Percentiles rank a stretch among this genome's conserved stretches.
Evolutionary conservation across 2,329 filamentous ascomycete genomes (phyloP).

Genomic region (Colletotrichum costaricense): DNA sequence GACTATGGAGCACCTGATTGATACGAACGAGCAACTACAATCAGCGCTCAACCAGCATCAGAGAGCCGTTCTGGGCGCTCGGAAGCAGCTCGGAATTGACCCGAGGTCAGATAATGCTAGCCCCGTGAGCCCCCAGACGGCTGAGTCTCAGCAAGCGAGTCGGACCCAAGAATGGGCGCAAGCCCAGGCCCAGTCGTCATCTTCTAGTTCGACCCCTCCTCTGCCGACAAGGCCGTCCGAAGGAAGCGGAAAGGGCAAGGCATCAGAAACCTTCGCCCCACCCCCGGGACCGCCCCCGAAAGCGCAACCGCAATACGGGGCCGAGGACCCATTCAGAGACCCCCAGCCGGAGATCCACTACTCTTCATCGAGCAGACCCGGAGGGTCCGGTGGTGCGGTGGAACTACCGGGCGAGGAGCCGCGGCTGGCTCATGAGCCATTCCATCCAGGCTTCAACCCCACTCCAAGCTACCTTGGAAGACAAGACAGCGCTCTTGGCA

Average conservation of each 20-base stretch:
- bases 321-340: conserved; percentile 42
- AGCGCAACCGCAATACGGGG: conserved; percentile 47
- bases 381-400: conserved; percentile 37
- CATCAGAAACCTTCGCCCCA: conserved; percentile 35
- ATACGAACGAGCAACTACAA: conserved; percentile 92
- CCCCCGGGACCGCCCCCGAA: conserved; percentile 33
- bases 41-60: conserved; percentile 87
- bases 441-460: conserved; percentile 48
- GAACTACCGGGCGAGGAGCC: conserved; percentile 47
- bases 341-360: conserved; percentile 34
- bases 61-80: conserved; percentile 76
- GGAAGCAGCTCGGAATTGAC: conserved; percentile 63
- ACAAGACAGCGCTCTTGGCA: conserved; percentile 54
- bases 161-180: conserved; percentile 32
- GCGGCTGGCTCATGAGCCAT: conserved; percentile 49
- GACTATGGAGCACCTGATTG: conserved; percentile 92
- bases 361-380: conserved; percentile 24
- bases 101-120: conserved; percentile 42
- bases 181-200: conserved; percentile 39
- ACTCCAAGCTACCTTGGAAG: conserved; percentile 49
- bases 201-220: conserved; percentile 29
- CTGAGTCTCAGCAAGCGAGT: conserved; percentile 37
- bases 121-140: conserved; percentile 36
- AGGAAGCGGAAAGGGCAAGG: conserved; percentile 43
- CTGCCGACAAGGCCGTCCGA: conserved; percentile 24